Base-by-base conservation (phyloP, 306 rosid species). In the Cucurbita maxima region DNA sequence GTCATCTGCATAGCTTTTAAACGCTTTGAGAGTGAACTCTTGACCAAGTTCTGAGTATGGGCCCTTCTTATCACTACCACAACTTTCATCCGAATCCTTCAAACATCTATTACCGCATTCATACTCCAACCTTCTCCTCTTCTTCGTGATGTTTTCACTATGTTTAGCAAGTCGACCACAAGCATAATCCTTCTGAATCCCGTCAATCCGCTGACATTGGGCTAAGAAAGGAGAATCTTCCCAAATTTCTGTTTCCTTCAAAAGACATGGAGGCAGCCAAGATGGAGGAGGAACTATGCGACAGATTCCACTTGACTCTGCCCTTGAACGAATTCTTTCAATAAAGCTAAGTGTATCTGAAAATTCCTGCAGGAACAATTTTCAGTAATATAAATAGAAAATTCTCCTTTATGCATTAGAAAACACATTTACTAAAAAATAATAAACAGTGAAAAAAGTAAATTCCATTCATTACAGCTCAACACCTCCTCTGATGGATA, bases 401-500 rank as follows among this genome's bases (percentile, higher is more conserved):
- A 34, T 4, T 20, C 43, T 70, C 58, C 20, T 50, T 34, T 13
- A 50, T 0, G 13, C 45, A 50, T 8, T 54, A 66, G 37, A 13
- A 67, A 67, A 47, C 68, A 25, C 56, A 44, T 14, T 11, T 57
- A 11, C 77, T 44, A 58, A 64, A 82, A 47, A 47, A 47, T 0
- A 1, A 75, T 66, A 73, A 41, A 34, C 73, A 79, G 63, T 60
- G 10, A 70, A 67, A 77, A 25, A 58, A 40, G 36, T 51, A 60
- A 62, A 40, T 45, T 50, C 22, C 30, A 76, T 37, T 22, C 74
- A 76, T 58, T 62, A 60, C 9, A 58, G 69, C 78, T 71, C 73
- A 56, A 79, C 76, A 93, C 97, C 97, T 86, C 95, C 78, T 86
- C 89, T 75, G 96, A 86, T 67, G 99, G 99, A 78, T 61, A 64